Conservation (phyloP, 2,329 filamentous ascomycete genomes). For the Scedosporium aurantiacum region DNA sequence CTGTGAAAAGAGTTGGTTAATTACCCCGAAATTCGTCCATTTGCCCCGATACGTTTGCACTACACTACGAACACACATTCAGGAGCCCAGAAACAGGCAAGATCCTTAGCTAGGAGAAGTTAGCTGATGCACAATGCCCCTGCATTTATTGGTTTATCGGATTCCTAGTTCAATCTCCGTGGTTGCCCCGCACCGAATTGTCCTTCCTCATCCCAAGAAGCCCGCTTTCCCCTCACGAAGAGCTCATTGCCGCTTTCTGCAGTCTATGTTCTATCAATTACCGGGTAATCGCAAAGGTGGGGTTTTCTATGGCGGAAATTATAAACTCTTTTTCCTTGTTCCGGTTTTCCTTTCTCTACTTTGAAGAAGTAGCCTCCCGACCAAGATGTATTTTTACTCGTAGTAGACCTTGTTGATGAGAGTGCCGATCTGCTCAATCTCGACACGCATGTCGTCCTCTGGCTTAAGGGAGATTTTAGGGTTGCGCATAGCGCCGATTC, state of each 20-base stretch:
- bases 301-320: not conserved
- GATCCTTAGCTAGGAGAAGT: too few species aligned
- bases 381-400: slow-evolving; percentile 14
- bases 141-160: not conserved
- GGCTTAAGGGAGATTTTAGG: slow-evolving; percentile 25
- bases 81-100: too few species aligned
- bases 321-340: too few species aligned
- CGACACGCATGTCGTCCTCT: slow-evolving; percentile 26
- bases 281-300: not conserved
- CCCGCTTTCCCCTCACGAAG: not conserved
- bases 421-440: slow-evolving; percentile 25
- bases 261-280: slow-evolving; percentile 2
- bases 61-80: too few species aligned
- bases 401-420: slow-evolving; percentile 26
- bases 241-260: not conserved
- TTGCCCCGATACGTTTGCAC: too few species aligned
- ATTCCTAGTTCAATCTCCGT: not conserved
- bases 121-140: not conserved
- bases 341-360: not conserved
- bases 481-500: slow-evolving; percentile 29
- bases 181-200: not conserved
- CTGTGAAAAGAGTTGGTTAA: too few species aligned
- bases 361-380: not conserved
- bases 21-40: too few species aligned
- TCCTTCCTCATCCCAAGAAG: not conserved